Base-by-base conservation (phyloP, 139 green algal genomes). In the Haematococcus lacustris region DNA sequence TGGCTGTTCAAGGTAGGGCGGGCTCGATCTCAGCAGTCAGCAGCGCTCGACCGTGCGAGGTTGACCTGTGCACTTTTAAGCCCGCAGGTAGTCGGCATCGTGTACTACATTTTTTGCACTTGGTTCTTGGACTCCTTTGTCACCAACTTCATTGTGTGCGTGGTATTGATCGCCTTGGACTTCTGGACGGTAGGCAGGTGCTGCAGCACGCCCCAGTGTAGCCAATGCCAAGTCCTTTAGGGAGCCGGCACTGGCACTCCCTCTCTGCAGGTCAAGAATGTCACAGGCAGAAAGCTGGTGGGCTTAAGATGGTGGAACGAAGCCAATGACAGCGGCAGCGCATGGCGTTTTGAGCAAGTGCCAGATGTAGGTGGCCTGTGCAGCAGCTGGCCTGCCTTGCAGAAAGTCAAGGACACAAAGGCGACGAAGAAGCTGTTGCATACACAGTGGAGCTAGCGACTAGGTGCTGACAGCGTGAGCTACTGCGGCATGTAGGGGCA, bases 221-320 rank as follows among this genome's bases (percentile, higher is more conserved):
- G 21, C 13, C 47, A 57, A 21, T 28, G 13, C 13, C 13, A 57
- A 13, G 21, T 21, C 13, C 21, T 57, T 21, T 28, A 13, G 47
- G 13, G 47, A 13, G 47, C 47, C 13, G 13, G 21, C 47, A 57
- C 47, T 28, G 13, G 21, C 47, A 57, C 47, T 28, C 66, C 38
- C 51, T 71, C 0, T 4, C 13, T 53, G 30, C 78, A 94, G 88
- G 87, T 92, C 17, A 97, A 98, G 76, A 98, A 98, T 60, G 86
- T 98, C 0, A 94, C 89, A 25, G 94, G 94, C 0, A 79, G 94
- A 25, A 78, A 95, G 59, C 76, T 98, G 68, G 94, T 98, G 38
- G 94, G 94, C 3, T 80, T 98, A 41, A 79, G 94, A 9, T 98
- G 90, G 90, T 98, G 94, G 94, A 98, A 98, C 68, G 94, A 98